Evolutionary conservation across 768 basidiomycete species (phyloP).

Genomic region (Naematelia aurantialba): DNA sequence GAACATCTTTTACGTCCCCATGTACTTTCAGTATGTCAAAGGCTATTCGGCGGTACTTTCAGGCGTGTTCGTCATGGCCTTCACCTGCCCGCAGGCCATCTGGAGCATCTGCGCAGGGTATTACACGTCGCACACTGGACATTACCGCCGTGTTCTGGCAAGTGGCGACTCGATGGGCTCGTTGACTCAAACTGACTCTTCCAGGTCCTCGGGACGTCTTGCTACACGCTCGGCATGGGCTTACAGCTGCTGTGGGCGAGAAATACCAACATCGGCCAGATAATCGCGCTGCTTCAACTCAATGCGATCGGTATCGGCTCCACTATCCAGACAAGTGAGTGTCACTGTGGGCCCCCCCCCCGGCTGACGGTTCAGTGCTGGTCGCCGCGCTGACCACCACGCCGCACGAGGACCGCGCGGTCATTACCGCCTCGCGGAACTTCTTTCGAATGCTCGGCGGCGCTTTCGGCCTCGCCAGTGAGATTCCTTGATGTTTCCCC

Average conservation of each 20-base stretch:
- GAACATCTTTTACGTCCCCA: slow-evolving; percentile 16
- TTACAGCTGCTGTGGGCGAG: slow-evolving; percentile 34
- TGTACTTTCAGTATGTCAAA: slow-evolving; percentile 38
- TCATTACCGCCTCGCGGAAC: slow-evolving; percentile 34
- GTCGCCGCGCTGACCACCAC: slow-evolving; percentile 35
- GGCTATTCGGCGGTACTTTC: slow-evolving; percentile 25
- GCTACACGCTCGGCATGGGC: slow-evolving; percentile 33
- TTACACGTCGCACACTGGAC: slow-evolving; percentile 35
- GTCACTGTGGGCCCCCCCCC: background rate
- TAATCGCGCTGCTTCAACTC: slow-evolving; percentile 33
- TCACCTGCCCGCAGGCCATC: slow-evolving; percentile 32
- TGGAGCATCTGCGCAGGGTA: slow-evolving; percentile 32
- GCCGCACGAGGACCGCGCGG: slow-evolving; percentile 31
- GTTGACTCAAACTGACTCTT: background rate
- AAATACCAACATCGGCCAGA: slow-evolving; percentile 15
- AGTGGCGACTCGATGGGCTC: slow-evolving; percentile 4
- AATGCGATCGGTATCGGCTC: slow-evolving; percentile 41
- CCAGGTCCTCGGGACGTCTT: slow-evolving; percentile 29
- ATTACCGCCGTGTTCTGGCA: slow-evolving; percentile 36
- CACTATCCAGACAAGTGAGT: slow-evolving; percentile 37
- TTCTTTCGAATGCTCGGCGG: slow-evolving; percentile 31
- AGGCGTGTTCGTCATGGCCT: slow-evolving; percentile 34
- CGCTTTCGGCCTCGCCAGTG: slow-evolving; percentile 37
- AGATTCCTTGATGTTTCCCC: background rate
- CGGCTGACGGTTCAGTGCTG: slow-evolving; percentile 19